These are phyloP conservation scores for Crassisporium funariophilum DNA, from an alignment of 768 basidiomycete genomes.

Conservation along the genomic window DNA sequence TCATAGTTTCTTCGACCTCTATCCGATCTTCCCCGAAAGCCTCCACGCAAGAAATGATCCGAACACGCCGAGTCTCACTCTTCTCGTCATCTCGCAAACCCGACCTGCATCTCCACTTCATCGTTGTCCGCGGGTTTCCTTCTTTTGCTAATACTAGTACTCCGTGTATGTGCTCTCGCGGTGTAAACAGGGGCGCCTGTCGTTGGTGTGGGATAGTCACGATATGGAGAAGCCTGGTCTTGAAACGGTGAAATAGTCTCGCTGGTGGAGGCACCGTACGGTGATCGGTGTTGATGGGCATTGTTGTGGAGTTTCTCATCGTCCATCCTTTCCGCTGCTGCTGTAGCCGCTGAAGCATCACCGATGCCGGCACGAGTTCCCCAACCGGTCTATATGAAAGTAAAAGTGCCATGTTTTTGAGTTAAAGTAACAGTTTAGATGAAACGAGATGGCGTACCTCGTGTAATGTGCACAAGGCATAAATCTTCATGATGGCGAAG, in stretches of 20 bases:
- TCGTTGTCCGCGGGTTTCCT: conserved; percentile 29
- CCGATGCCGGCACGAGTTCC: conserved; percentile 95
- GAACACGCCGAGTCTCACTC: neutral
- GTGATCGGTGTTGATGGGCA: conserved; percentile 25
- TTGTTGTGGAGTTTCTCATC: conserved; percentile 29
- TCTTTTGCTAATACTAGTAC: conserved; percentile 19
- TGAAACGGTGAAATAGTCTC: conserved; percentile 24
- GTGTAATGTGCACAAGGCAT: conserved; percentile 87
- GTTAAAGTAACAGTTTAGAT: conserved; percentile 2
- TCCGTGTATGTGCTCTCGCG: conserved; percentile 16
- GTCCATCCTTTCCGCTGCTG: conserved; percentile 55
- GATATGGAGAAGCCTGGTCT: conserved; percentile 28
- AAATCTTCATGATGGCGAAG: conserved; percentile 93
- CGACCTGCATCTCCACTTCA: conserved; percentile 39
- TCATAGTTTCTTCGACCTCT: conserved; percentile 5
- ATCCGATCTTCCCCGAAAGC: too few species aligned
- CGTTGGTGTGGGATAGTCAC: conserved; percentile 18
- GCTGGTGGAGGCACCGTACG: neutral
- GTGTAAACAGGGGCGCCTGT: conserved; percentile 24
- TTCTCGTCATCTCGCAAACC: conserved; percentile 31
- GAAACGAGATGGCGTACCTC: conserved; percentile 52
- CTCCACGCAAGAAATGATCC: neutral
- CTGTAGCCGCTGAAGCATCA: conserved; percentile 76
- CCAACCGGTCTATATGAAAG: conserved; percentile 73
- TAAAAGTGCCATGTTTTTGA: neutral